Base-by-base conservation (phyloP, 805 yeast species). In the Saccharomycopsis fibuligera region DNA sequence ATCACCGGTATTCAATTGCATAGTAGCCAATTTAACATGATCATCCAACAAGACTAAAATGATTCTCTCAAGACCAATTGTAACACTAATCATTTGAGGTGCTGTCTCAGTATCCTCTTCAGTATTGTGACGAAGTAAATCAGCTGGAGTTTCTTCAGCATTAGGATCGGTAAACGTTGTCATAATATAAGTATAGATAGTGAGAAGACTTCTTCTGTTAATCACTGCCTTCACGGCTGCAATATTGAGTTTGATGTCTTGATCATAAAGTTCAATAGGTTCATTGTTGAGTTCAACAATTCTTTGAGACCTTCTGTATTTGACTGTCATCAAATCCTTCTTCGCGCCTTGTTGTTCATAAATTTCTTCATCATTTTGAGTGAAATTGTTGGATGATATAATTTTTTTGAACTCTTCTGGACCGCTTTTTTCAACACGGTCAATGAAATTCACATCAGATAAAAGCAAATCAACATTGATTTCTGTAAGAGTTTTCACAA, bases 91-190 rank as follows among this genome's bases (percentile, higher is more conserved):
- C 57, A 80, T 84, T 56, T 83, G 86, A 0, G 95, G 93, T 0
- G 89, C 74, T 14, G 73, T 70, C 10, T 73, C 79, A 22, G 65
- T 68, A 52, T 75, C 76, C 33, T 73, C 67, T n/a, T 72, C 77
- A 54, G 75, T 75, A 57, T 83, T 83, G 57, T 84, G 90, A 48
- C 82, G 78, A 50, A 84, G 68, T 27, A 71, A 79, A 66, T 83
- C 90, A 0, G 89, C 83, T 0, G 87, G 86, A 1, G 79, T 68
- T 38, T 78, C 79, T 4, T 76, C 77, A 1, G 84, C 81, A 53
- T 78, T 74, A 0, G 96, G 96, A 63, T 83, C 83, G 0, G 96
- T 84, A 62, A 93, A 93, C 0, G 98, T 93, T 40, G 88, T 85
- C 58, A 90, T 68, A 1, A 85, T 71, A 62, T 83, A 93, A 62